Conservation (phyloP, 345 rosid species). For the Firmiana major region DNA sequence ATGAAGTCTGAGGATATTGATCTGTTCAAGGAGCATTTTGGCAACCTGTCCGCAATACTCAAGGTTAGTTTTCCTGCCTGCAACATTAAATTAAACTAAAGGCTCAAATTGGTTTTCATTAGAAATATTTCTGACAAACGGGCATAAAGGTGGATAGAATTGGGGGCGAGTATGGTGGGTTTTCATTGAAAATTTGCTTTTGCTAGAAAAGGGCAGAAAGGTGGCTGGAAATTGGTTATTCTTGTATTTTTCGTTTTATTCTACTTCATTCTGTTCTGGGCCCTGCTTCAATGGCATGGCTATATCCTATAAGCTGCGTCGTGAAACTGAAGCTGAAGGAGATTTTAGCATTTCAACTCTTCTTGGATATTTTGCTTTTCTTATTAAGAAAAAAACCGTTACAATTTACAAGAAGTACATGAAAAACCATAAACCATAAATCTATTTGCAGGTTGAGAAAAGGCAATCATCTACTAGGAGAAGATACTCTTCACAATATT, state of each 20-base stretch:
- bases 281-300: neutral
- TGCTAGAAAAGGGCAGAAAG: neutral
- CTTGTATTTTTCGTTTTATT: neutral
- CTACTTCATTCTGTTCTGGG: too few relatives aligned
- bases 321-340: neutral
- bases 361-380: too few relatives aligned
- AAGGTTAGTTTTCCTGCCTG: slow-evolving; percentile 36
- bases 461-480: slow-evolving; percentile 38
- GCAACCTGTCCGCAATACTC: slow-evolving; percentile 43
- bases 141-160: neutral
- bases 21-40: slow-evolving; percentile 50
- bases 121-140: neutral
- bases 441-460: slow-evolving; percentile 36
- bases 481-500: slow-evolving; percentile 55
- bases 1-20: slow-evolving; percentile 33
- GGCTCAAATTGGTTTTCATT: neutral
- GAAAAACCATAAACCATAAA: neutral
- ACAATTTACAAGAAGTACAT: neutral
- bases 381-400: too few relatives aligned
- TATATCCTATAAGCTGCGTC: neutral
- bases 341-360: neutral
- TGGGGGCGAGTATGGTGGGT: neutral
- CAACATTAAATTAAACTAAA: neutral
- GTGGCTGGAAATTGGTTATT: neutral
- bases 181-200: neutral